Evolutionary conservation across 306 rosid species (phyloP).

Genomic region (Oxytropis ochrocephala): DNA sequence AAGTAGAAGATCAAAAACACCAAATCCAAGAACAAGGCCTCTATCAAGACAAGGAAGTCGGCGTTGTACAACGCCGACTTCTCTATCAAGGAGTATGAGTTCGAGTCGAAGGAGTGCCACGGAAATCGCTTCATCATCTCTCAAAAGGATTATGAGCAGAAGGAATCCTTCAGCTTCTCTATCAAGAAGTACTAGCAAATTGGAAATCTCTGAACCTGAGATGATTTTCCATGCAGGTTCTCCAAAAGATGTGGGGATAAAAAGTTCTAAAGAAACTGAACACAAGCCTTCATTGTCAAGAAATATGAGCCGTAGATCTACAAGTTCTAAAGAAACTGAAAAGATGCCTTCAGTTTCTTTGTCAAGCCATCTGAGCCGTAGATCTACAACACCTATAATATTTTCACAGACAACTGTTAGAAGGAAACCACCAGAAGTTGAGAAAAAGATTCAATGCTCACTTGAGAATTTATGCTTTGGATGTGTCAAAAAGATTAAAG

Average conservation of each 20-base stretch:
- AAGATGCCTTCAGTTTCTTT: constrained; percentile 23
- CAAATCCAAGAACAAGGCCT: constrained; percentile 37
- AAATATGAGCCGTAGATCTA: constrained; percentile 35
- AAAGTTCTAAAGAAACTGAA: not conserved
- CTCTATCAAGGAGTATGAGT: constrained; percentile 27
- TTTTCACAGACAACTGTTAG: constrained; percentile 64
- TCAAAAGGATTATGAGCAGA: constrained; percentile 34
- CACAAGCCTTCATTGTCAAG: constrained; percentile 22
- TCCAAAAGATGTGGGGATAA: constrained; percentile 6
- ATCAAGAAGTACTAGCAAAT: constrained; percentile 15
- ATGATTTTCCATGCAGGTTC: not conserved
- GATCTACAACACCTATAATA: constrained; percentile 60
- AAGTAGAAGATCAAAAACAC: constrained; percentile 63
- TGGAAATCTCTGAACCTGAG: constrained; percentile 38
- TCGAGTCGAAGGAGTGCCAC: constrained; percentile 8
- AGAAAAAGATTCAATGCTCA: constrained; percentile 57
- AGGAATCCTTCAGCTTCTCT: constrained; percentile 19
- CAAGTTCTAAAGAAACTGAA: constrained; percentile 22
- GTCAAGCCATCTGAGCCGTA: constrained; percentile 36
- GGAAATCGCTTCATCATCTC: constrained; percentile 21
- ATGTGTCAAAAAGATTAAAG: constrained; percentile 57
- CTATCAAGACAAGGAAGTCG: constrained; percentile 34
- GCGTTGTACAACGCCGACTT: constrained; percentile 33
- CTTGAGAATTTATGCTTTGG: constrained; percentile 77
- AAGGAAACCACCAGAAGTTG: constrained; percentile 56